phyloP scores from a whole-genome alignment of 176 grass and related monocot species.

The Eleusine coracana region DNA sequence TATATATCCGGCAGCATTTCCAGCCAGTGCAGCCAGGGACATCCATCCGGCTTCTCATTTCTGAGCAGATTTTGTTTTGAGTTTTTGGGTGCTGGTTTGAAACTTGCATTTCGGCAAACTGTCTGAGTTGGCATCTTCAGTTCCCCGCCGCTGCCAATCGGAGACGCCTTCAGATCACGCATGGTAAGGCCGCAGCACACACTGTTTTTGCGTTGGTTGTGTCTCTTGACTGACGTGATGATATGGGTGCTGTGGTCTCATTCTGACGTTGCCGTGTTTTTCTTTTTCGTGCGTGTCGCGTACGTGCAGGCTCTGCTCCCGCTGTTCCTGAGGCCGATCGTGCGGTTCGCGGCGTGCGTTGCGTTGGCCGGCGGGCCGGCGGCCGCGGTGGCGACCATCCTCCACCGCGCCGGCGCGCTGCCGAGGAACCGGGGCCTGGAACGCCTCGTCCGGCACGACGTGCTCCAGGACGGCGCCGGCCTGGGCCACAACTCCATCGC shows the following conservation, averaged over 20 bases:
- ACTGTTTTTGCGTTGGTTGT: not conserved
- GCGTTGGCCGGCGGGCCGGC: constrained; percentile 41
- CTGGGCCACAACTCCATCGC: constrained; percentile 39
- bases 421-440: constrained; percentile 61
- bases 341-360: constrained; percentile 49
- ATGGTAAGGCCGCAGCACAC: not conserved
- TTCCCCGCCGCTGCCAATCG: not conserved
- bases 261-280: not conserved
- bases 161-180: not conserved
- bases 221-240: not conserved
- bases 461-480: constrained; percentile 14
- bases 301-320: constrained; percentile 45
- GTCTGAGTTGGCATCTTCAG: not conserved
- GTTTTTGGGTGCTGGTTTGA: not conserved
- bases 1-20: not conserved
- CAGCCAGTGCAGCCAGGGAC: not conserved
- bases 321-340: constrained; percentile 49
- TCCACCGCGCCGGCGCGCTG: constrained; percentile 64
- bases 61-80: not conserved
- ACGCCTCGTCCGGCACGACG: constrained; percentile 56
- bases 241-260: not conserved
- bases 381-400: constrained; percentile 53
- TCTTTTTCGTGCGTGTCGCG: not conserved
- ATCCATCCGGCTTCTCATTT: not conserved
- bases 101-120: not conserved